phyloP scores from a whole-genome alignment of 2,329 filamentous ascomycete genomes.

The Keithomyces neogunnii region DNA sequence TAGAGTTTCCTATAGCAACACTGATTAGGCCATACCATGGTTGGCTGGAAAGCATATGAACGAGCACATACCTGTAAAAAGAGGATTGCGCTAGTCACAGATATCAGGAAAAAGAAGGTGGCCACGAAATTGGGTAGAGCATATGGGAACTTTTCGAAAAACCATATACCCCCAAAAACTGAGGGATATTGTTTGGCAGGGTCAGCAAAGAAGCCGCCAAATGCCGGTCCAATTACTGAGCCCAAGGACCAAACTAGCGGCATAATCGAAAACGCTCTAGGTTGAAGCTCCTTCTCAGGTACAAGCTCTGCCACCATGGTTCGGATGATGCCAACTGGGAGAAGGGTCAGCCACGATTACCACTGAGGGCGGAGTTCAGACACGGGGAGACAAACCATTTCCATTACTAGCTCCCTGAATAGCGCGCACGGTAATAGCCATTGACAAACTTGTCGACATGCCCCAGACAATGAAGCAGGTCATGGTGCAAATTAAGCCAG shows the following conservation, averaged over 20 bases:
- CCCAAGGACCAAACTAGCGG: constrained; percentile 83
- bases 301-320: constrained; percentile 93
- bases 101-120: constrained; percentile 67
- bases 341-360: neutral
- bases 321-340: constrained; percentile 72
- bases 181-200: constrained; percentile 67
- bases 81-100: constrained; percentile 62
- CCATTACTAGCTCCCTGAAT: constrained; percentile 81
- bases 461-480: constrained; percentile 74
- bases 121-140: constrained; percentile 75
- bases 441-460: constrained; percentile 66
- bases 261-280: constrained; percentile 87
- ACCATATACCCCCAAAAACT: constrained; percentile 56
- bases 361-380: constrained; percentile 11
- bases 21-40: neutral
- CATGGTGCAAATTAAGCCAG: constrained; percentile 72
- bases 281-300: constrained; percentile 76
- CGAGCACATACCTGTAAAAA: constrained; percentile 56
- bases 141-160: constrained; percentile 74
- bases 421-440: constrained; percentile 71
- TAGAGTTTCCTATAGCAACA: constrained; percentile 66
- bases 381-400: constrained; percentile 48
- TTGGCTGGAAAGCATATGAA: too few species aligned
- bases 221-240: constrained; percentile 76
- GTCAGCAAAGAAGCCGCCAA: constrained; percentile 80